Conservation (phyloP, 2,329 filamentous ascomycete genomes). For the Hymenoscyphus scutula region DNA sequence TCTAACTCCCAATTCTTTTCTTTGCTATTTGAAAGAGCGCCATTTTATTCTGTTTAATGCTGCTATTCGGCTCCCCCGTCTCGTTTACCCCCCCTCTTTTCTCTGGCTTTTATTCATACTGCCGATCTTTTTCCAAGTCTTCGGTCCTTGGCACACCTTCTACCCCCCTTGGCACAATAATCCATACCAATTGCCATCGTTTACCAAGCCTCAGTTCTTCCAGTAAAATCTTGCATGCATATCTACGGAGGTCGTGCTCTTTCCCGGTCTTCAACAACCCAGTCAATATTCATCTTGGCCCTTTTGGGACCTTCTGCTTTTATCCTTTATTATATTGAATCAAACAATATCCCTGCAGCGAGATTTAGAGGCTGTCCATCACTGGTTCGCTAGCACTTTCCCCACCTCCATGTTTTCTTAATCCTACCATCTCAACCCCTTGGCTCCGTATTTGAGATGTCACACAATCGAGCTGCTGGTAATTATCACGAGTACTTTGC, state of each 20-base stretch:
- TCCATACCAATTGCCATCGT: neutral
- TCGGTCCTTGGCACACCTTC: neutral
- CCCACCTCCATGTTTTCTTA: neutral
- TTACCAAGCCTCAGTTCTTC: neutral
- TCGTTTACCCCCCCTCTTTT: neutral
- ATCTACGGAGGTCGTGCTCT: neutral
- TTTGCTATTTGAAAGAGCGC: too few relatives aligned
- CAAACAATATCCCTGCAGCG: neutral
- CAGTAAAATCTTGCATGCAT: constrained; percentile 1
- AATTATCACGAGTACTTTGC: neutral
- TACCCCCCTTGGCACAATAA: neutral
- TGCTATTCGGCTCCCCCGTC: neutral
- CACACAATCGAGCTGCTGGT: neutral
- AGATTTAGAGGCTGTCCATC: neutral
- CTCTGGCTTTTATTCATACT: neutral
- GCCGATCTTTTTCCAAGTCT: neutral
- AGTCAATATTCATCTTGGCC: neutral
- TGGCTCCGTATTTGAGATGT: neutral
- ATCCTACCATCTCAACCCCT: neutral
- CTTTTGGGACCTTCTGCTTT: constrained; percentile 1
- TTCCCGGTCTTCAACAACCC: neutral
- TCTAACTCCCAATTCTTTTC: neutral
- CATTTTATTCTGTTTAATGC: neutral
- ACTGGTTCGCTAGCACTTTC: neutral
- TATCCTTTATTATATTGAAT: neutral